A percentile compares a stretch with the other conserved stretches of the same genome.
These are phyloP conservation scores for Gaultheria prostrata DNA, from an alignment of 148 eudicot genomes.

Conservation along the genomic window DNA sequence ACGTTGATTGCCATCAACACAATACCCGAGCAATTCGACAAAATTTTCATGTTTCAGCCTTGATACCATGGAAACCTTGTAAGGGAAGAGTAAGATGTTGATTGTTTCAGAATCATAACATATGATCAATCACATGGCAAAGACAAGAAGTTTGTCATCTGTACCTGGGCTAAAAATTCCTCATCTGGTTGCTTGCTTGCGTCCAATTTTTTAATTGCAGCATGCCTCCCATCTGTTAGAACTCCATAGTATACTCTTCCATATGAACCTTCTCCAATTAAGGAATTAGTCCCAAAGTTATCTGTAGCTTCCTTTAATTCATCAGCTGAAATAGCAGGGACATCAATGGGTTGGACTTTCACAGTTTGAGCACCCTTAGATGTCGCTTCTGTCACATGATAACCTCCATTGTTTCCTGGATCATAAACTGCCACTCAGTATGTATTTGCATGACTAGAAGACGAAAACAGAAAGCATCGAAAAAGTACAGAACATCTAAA, in stretches of 20 bases:
- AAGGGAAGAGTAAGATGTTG: slow-evolving; percentile 4
- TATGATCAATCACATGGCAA: not conserved
- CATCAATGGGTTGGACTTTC: slow-evolving; percentile 55
- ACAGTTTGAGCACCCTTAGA: slow-evolving; percentile 59
- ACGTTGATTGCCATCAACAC: slow-evolving; percentile 53
- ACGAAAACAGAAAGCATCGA: not conserved
- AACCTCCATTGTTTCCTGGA: slow-evolving; percentile 60
- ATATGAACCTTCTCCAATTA: slow-evolving; percentile 72
- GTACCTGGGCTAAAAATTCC: slow-evolving; percentile 66
- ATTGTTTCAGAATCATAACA: slow-evolving; percentile 4
- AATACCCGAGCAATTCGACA: slow-evolving; percentile 66
- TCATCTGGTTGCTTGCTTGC: slow-evolving; percentile 71
- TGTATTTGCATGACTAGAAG: not conserved
- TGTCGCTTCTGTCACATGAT: slow-evolving; percentile 49
- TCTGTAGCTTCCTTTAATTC: slow-evolving; percentile 65
- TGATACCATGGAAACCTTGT: slow-evolving; percentile 68
- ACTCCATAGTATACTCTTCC: slow-evolving; percentile 70
- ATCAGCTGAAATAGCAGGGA: slow-evolving; percentile 57
- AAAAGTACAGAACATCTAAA: not conserved
- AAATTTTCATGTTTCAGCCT: slow-evolving; percentile 69
- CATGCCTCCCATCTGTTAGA: slow-evolving; percentile 52
- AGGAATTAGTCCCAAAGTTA: slow-evolving; percentile 56
- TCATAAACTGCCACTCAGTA: slow-evolving; percentile 20
- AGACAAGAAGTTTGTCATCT: not conserved
- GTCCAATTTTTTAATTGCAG: slow-evolving; percentile 67